phyloP scores from a whole-genome alignment of 495 filamentous ascomycete genomes.

The Penicillium canariense region DNA sequence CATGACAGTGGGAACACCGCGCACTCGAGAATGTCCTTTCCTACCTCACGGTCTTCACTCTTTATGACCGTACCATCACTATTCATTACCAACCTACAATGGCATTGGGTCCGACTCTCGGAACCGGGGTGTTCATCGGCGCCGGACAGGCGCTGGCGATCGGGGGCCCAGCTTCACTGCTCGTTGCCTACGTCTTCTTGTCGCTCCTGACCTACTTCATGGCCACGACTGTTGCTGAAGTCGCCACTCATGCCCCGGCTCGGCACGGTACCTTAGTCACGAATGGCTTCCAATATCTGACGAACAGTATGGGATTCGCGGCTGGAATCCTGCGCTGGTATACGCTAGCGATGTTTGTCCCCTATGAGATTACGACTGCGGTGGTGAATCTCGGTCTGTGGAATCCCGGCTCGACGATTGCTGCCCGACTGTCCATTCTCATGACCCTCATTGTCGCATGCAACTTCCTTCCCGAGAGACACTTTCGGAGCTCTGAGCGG shows the following conservation, averaged over 20 bases:
- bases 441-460: slow-evolving; percentile 64
- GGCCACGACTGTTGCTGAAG: slow-evolving; percentile 60
- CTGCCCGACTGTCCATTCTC: slow-evolving; percentile 71
- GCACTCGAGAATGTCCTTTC: not conserved
- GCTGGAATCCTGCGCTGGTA: slow-evolving; percentile 61
- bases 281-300: slow-evolving; percentile 54
- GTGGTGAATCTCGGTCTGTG: slow-evolving; percentile 81
- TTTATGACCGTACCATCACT: slow-evolving; percentile 6
- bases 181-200: slow-evolving; percentile 41
- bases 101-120: slow-evolving; percentile 38
- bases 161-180: slow-evolving; percentile 41
- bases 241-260: slow-evolving; percentile 59
- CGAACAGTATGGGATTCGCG: slow-evolving; percentile 50
- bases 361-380: slow-evolving; percentile 75
- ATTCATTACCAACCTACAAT: slow-evolving; percentile 23
- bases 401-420: slow-evolving; percentile 57
- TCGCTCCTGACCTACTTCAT: slow-evolving; percentile 59
- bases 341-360: slow-evolving; percentile 63
- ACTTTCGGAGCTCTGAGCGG: slow-evolving; percentile 77
- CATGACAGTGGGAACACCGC: not conserved
- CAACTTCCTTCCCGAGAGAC: slow-evolving; percentile 77
- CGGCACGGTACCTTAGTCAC: slow-evolving; percentile 53
- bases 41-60: slow-evolving; percentile 4
- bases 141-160: slow-evolving; percentile 40
- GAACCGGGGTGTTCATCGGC: slow-evolving; percentile 41